Evolutionary conservation across 208 protist species (phyloP).

Genomic region (Leishmania aethiopica): DNA sequence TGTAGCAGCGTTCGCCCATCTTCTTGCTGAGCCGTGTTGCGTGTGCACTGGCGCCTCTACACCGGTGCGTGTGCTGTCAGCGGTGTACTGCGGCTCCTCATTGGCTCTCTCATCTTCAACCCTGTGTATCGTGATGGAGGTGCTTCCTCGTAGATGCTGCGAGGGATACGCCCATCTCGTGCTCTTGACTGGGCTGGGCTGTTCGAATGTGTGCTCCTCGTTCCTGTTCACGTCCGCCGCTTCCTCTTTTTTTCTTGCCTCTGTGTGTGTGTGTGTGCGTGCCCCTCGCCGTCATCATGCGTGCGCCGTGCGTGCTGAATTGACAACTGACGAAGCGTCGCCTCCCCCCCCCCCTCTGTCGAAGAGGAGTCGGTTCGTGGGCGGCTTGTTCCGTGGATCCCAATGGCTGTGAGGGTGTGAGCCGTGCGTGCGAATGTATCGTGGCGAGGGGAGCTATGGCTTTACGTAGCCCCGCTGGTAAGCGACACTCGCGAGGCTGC

Average conservation of each 20-base stretch:
- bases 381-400: background rate
- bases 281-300: background rate
- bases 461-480: background rate
- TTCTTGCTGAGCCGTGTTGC: background rate
- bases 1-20: background rate
- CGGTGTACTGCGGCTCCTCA: background rate
- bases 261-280: background rate
- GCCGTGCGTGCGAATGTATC: no score
- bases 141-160: background rate
- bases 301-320: background rate
- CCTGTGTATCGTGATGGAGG: background rate
- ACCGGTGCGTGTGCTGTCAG: background rate
- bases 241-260: background rate
- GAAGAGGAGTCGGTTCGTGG: background rate
- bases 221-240: background rate
- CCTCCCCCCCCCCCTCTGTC: background rate
- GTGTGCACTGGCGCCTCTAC: background rate
- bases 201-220: background rate
- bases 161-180: background rate
- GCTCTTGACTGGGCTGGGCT: background rate
- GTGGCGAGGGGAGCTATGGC: background rate
- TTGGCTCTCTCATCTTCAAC: background rate
- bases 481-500: background rate
- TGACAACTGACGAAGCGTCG: background rate
- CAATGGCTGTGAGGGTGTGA: background rate